Base-by-base conservation (phyloP, 1,139 yeast genomes). In the Hanseniaspora sp. region DNA sequence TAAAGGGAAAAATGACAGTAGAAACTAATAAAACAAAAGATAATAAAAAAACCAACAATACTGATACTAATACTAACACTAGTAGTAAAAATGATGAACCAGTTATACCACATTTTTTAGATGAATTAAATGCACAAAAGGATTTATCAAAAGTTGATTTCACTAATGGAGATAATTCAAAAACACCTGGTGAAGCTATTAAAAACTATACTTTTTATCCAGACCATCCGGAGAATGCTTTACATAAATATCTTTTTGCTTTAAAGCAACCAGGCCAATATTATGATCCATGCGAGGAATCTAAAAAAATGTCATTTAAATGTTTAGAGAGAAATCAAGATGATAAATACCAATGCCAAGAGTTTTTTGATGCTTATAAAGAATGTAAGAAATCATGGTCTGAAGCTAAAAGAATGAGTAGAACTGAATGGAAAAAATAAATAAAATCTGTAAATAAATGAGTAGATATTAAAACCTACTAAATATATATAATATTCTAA, bases 251-350 rank as follows among this genome's bases (percentile, higher is more conserved):
- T 46, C 62, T 66, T 46, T 71, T 72, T 57, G 64, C 67, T 0
- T 59, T 68, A 18, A 88, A 90, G 63, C 88, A 79, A 45, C 85
- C 95, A 1, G 82, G 95, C 7, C 80, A 83, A 66, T 92, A 76
- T 67, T 90, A 84, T 64, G 96, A 92, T 64, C 97, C 98, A 0
- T 92, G 98, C 68, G 85, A 83, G 56, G 90, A 87, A 64, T 83
- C 95, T 46, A 76, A 96, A 28, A 83, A 81, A 65, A 92, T 95
- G 76, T 85, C 95, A 38, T 72, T 88, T 62, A 79, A 78, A 60
- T 92, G 98, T 62, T 72, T 92, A 65, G 86, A 80, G 58, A 69
- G 82, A 58, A 78, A 87, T 63, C 78, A 84, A 63, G 90, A 83
- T 62, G 92, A 86, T 59, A 78, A 82, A 59, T 76, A 78, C 31